Base-by-base conservation (phyloP, 1,139 yeast species). In the Protomyces lactucae-debilis region DNA sequence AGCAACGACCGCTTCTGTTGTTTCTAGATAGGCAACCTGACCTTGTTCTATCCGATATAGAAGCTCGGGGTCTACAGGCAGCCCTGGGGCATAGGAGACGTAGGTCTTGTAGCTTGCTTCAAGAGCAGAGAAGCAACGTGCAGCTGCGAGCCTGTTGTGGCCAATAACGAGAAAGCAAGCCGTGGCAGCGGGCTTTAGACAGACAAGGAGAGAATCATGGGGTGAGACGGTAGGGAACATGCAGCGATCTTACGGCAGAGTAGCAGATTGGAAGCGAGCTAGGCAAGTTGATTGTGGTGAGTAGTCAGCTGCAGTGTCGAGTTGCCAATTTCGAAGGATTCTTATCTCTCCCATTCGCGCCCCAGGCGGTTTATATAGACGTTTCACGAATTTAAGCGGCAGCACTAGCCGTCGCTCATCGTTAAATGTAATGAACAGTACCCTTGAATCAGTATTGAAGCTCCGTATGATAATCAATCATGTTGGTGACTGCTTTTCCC, bases 101-200 rank as follows among this genome's bases (percentile, higher is more conserved):
- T 23, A 37, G 23, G 54, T 55, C 28, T 28, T 32, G 39, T 40
- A 52, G 43, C 54, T 40, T 10, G 57, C 55, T n/a, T 59, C 63
- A 14, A 59, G 32, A 2, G 53, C 63, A 5, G 57, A 21, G 35
- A 59, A 52, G 36, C 45, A 48, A 6, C 63, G 23, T 3, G 63
- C 45, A 10, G 63, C 56, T 5, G 63, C 63, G 12, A 59, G 55
- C 43, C 63, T 25, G 43, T 59, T 59, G 53, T 39, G 21, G 10
- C 63, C 63, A 16, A 59, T 52, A 5, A 59, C 63, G 23, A 59
- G 46, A 18, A 59, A 52, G 18, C 45, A 3, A 12, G 63, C 52
- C 3, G 43, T n/a, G 12, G 57, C 36, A n/a, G 45, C n/a, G 8
- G 63, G 63, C 48, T 43, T 43, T 9, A 43, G n/a, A 21, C 48